phyloP scores from a whole-genome alignment of 2,329 filamentous ascomycete species.

The Neopestalotiopsis clavispora region DNA sequence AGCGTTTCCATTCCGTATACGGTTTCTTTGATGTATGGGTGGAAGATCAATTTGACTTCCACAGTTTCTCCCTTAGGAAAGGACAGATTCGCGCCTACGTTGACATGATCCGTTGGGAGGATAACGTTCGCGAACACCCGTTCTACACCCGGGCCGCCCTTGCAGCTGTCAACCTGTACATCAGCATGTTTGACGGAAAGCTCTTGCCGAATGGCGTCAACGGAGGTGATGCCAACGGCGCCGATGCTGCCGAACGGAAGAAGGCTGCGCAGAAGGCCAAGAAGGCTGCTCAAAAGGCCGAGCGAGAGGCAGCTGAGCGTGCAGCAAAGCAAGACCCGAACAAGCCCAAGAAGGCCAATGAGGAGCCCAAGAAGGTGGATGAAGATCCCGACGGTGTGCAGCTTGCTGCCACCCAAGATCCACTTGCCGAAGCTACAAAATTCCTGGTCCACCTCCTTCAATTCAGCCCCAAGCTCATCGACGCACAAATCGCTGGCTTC shows the following conservation, averaged over 20 bases:
- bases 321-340: slow-evolving; percentile 83
- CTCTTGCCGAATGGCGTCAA: slow-evolving; percentile 67
- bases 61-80: slow-evolving; percentile 95
- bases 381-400: slow-evolving; percentile 84
- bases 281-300: slow-evolving; percentile 75
- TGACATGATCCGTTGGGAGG: slow-evolving; percentile 97
- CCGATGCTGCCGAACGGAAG: slow-evolving; percentile 74
- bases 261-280: slow-evolving; percentile 90
- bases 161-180: slow-evolving; percentile 79
- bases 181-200: slow-evolving; percentile 78
- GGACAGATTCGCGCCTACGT: slow-evolving; percentile 94
- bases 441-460: slow-evolving; percentile 83
- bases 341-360: slow-evolving; percentile 68
- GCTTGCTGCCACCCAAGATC: slow-evolving; percentile 80
- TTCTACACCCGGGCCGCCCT: slow-evolving; percentile 88
- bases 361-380: slow-evolving; percentile 83
- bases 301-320: slow-evolving; percentile 80
- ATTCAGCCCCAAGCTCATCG: slow-evolving; percentile 78
- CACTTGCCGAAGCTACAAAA: slow-evolving; percentile 85
- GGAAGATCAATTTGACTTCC: slow-evolving; percentile 98
- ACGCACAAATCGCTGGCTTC: slow-evolving; percentile 85
- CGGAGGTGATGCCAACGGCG: slow-evolving; percentile 50
- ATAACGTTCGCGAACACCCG: slow-evolving; percentile 87
- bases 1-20: slow-evolving; percentile 86
- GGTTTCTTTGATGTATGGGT: slow-evolving; percentile 98